Conservation (phyloP, 495 filamentous ascomycete species). For the Hypoxylon trugodes region DNA sequence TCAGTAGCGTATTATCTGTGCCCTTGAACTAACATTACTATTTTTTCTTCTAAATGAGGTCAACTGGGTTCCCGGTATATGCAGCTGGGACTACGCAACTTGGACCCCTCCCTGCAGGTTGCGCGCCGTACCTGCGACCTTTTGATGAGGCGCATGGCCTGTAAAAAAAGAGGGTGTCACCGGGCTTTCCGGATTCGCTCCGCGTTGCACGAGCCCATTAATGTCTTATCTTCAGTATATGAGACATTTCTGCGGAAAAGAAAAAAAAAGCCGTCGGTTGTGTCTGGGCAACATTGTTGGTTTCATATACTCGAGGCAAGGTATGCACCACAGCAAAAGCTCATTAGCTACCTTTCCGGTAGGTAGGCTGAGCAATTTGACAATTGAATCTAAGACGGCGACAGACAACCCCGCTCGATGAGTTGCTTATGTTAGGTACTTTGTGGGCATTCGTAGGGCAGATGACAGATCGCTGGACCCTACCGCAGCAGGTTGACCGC, state of each 20-base stretch:
- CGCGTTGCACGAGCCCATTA: constrained; percentile 27
- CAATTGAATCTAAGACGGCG: constrained; percentile 2
- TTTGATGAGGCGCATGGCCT: constrained; percentile 9
- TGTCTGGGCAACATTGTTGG: constrained; percentile 6
- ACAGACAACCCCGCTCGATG: constrained; percentile 1
- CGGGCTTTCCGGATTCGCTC: constrained; percentile 29
- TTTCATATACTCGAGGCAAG: constrained; percentile 5
- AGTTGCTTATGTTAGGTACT: background rate
- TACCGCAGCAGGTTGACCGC: constrained; percentile 17
- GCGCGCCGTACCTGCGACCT: constrained; percentile 14
- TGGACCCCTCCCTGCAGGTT: constrained; percentile 16
- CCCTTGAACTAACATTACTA: background rate
- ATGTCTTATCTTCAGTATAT: constrained; percentile 9
- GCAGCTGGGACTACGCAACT: background rate
- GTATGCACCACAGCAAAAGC: background rate
- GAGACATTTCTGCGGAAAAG: background rate
- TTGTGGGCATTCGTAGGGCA: constrained; percentile 3
- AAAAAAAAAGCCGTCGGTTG: background rate
- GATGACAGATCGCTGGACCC: constrained; percentile 22
- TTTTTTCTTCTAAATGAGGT: background rate
- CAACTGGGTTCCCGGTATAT: background rate
- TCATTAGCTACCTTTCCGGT: too few species aligned
- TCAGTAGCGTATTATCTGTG: background rate
- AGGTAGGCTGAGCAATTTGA: constrained; percentile 1
- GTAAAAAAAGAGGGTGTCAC: constrained; percentile 5